phyloP scores from a whole-genome alignment of 805 yeast genomes.

The Candida railenensis region DNA sequence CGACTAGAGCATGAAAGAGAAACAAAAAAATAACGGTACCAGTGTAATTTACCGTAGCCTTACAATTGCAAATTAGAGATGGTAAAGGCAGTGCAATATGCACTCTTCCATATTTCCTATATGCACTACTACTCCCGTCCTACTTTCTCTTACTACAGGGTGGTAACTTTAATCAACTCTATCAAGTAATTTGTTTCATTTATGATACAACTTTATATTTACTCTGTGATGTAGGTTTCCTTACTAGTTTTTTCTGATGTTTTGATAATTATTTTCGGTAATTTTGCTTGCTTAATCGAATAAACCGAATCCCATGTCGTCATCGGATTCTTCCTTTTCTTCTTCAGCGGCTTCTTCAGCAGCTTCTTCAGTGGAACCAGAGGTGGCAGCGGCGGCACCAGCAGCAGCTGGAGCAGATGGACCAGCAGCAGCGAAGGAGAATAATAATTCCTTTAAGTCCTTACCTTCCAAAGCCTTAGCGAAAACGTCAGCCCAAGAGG shows the following conservation, averaged over 20 bases:
- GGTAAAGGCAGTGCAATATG: too few species aligned
- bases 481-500: slow-evolving; percentile 84
- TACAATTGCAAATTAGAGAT: too few species aligned
- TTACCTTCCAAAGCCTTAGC: slow-evolving; percentile 86
- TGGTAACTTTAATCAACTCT: too few species aligned
- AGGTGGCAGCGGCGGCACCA: slow-evolving; percentile 32
- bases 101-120: too few species aligned
- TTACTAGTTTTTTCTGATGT: background rate
- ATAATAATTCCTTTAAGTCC: slow-evolving; percentile 76
- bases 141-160: too few species aligned
- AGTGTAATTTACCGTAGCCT: too few species aligned
- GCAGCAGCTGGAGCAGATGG: slow-evolving; percentile 39
- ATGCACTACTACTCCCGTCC: too few species aligned
- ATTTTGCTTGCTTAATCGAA: slow-evolving; percentile 74
- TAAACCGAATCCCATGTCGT: slow-evolving; percentile 93
- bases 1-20: too few species aligned
- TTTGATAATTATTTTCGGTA: background rate
- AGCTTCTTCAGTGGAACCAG: slow-evolving; percentile 53
- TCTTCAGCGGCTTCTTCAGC: slow-evolving; percentile 72
- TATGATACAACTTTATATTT: slow-evolving; percentile 1
- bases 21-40: too few species aligned
- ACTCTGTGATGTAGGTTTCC: background rate
- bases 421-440: slow-evolving; percentile 50
- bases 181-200: background rate
- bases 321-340: slow-evolving; percentile 65